Evolutionary conservation across 2,329 filamentous ascomycete genomes (phyloP), one percentile per base, ranked within the genome.

Genomic region (Cytospora schulzeri): DNA sequence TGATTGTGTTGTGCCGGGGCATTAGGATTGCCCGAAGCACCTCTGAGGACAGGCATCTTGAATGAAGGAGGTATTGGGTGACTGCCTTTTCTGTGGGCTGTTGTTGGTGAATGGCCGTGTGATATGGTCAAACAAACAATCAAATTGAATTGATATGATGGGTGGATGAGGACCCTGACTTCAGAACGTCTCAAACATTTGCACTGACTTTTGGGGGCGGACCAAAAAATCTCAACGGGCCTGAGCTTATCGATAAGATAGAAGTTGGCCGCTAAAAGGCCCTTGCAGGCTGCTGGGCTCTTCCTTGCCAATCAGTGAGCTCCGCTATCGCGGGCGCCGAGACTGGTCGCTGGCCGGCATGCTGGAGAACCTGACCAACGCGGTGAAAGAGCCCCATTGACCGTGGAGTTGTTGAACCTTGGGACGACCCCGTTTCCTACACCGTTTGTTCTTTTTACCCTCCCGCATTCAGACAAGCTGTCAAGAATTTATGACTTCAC

Each of bases 1-100:
- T 99, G 95, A 68, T 87, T 93, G 78, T 90, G 88, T 70, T 96
- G 92, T 68, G 89, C 87, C 14, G 93, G 93, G 22, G 91, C 90
- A 41, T 83, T 78, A 15, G 79, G 77, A 41, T 66, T 66, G 66
- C 79, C 83, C 50, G 80, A 76, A 57, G 77, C 77, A 56, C 79
- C 77, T 69, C 79, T 77, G 31, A 87, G 71, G 29, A 84, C 79
- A n/a, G 85, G 83, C 85, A 88, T 88, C 15, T 68, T 74, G 68
- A 48, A 1, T 33, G 17, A 19, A 35, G 6, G 19, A 48, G 3
- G 15, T 17, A n/a, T 19, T 19, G 3, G n/a, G 6, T 4, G 29
- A 8, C 19, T 31, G 24, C 22, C 60, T 57, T n/a, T n/a, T n/a
- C n/a, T 62, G 59, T 69, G 60, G 22, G 26, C 8, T 33, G 61